Evolutionary conservation across 148 eudicot genomes (phyloP).

Genomic region (Cornus suecica): DNA sequence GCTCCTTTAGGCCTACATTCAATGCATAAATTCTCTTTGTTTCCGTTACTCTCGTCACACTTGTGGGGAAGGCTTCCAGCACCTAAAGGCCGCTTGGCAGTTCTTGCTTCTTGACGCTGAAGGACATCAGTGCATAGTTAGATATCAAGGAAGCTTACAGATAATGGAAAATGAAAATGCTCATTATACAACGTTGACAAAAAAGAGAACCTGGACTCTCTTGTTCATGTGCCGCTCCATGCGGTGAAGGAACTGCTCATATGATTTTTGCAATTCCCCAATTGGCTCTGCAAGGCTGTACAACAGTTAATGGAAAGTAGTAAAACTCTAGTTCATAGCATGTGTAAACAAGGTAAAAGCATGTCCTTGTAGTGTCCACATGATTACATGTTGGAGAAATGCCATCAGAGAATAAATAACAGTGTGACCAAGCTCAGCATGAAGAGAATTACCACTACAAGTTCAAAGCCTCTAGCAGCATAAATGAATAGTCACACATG

Average conservation of each 20-base stretch:
- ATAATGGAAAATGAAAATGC: not conserved
- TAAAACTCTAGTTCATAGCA: constrained; percentile 8
- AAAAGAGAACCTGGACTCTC: constrained; percentile 51
- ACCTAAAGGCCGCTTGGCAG: constrained; percentile 34
- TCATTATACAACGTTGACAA: constrained; percentile 1
- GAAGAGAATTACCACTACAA: not conserved
- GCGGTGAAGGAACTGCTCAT: constrained; percentile 75
- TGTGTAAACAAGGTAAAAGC: not conserved
- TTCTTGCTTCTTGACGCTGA: constrained; percentile 50
- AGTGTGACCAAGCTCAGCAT: not conserved
- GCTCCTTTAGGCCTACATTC: constrained; percentile 14
- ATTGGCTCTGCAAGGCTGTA: constrained; percentile 93
- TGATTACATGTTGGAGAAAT: not conserved
- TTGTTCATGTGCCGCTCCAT: constrained; percentile 58
- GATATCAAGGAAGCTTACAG: constrained; percentile 5
- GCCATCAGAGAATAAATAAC: not conserved
- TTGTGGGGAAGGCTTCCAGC: constrained; percentile 21
- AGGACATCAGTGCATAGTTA: constrained; percentile 13
- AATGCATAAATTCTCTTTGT: constrained; percentile 22
- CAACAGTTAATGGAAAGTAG: constrained; percentile 17
- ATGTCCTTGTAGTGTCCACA: not conserved
- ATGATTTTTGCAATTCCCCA: constrained; percentile 77
- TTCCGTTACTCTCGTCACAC: constrained; percentile 18
- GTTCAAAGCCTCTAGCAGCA: not conserved
- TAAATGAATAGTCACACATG: not conserved